Evolutionary conservation across 2,329 filamentous ascomycete genomes (phyloP).

Genomic region (Pseudogymnoascus sp.): DNA sequence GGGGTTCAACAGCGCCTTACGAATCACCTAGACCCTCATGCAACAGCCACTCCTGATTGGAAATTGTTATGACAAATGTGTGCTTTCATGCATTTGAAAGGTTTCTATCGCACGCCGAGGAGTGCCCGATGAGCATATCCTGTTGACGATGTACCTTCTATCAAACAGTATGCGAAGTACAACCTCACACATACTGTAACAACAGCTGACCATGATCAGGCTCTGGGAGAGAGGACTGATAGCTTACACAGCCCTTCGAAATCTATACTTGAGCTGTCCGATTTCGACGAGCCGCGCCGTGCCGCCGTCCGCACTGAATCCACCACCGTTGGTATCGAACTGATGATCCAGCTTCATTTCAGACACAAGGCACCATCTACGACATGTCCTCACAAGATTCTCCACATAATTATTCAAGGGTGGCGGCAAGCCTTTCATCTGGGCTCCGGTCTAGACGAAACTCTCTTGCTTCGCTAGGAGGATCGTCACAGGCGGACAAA

Average conservation of each 20-base stretch:
- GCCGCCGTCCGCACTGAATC: background rate
- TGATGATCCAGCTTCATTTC: background rate
- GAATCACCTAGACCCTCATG: background rate
- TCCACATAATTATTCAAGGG: constrained; percentile 18
- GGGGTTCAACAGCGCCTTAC: background rate
- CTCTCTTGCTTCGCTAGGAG: constrained; percentile 43
- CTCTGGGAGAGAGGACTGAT: background rate
- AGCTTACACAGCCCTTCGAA: background rate
- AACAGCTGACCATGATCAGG: background rate
- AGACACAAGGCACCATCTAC: background rate
- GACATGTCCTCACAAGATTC: constrained; percentile 28
- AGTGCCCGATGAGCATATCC: constrained; percentile 4
- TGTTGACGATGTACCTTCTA: constrained; percentile 3
- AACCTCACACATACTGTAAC: background rate
- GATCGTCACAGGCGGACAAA: constrained; percentile 52
- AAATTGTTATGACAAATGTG: background rate
- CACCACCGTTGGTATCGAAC: background rate
- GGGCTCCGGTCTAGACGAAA: constrained; percentile 32
- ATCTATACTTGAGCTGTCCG: background rate
- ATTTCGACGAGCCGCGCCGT: background rate
- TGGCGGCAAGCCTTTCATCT: constrained; percentile 18
- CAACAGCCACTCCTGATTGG: background rate
- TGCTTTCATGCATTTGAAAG: constrained; percentile 4
- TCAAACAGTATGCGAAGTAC: background rate
- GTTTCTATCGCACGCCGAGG: background rate